phyloP scores from a whole-genome alignment of 2,329 filamentous ascomycete species.

The Orbilia oligospora region DNA sequence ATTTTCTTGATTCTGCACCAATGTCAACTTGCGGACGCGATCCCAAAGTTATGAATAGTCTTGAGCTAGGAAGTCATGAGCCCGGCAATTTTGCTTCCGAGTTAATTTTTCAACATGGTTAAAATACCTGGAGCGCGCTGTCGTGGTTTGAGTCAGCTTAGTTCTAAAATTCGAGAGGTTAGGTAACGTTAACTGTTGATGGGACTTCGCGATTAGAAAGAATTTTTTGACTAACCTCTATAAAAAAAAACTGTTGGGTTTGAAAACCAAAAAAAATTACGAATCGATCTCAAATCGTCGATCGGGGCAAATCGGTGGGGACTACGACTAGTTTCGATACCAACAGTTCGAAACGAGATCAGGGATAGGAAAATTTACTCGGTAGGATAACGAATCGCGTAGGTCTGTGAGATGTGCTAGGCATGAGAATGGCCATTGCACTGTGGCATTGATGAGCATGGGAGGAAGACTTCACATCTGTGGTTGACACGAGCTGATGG shows the following conservation, averaged over 20 bases:
- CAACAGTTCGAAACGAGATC: slow-evolving; percentile 4
- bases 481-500: slow-evolving; percentile 36
- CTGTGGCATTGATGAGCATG: not conserved
- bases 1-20: not conserved
- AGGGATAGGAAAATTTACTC: slow-evolving; percentile 1
- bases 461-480: not conserved
- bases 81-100: slow-evolving; percentile 16
- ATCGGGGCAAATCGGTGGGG: slow-evolving; percentile 36
- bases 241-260: not conserved
- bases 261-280: not conserved
- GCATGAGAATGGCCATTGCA: not conserved
- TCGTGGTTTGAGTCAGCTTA: not conserved
- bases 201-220: not conserved
- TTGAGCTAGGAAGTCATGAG: not conserved
- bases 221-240: slow-evolving; percentile 12
- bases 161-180: not conserved
- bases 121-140: not conserved
- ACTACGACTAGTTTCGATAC: slow-evolving; percentile 9
- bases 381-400: slow-evolving; percentile 26
- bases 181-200: not conserved
- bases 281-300: not conserved
- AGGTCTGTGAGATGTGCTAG: not conserved
- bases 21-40: not conserved
- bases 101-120: not conserved
- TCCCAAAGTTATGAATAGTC: not conserved